A percentile compares a stretch with the other conserved stretches of the same genome.
Evolutionary conservation across 108 stramenopile species (phyloP).

Genomic region (Skeletonema costatum): DNA sequence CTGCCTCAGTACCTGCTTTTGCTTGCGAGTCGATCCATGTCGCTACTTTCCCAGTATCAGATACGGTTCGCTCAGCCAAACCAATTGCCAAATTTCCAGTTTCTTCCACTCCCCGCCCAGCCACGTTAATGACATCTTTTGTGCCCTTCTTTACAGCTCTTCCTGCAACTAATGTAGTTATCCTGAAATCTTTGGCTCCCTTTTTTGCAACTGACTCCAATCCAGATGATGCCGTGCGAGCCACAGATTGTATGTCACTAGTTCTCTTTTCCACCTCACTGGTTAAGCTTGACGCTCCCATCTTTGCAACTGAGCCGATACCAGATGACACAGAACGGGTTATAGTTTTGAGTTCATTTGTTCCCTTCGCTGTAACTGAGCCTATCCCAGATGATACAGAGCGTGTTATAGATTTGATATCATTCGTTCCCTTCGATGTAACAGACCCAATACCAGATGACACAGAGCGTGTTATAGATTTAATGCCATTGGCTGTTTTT

Average conservation of each 20-base stretch:
- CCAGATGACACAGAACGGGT: constrained; percentile 1
- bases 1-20: constrained; percentile 26
- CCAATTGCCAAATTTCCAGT: neutral
- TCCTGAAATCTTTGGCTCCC: constrained; percentile 20
- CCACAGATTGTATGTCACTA: neutral
- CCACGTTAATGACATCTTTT: constrained; percentile 2
- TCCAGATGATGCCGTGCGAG: constrained; percentile 11
- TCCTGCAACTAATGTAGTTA: constrained; percentile 8
- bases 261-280: constrained; percentile 20
- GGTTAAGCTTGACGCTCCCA: constrained; percentile 2
- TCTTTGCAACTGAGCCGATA: neutral
- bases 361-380: neutral
- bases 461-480: constrained; percentile 1
- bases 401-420: neutral
- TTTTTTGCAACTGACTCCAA: constrained; percentile 16
- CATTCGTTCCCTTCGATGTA: neutral
- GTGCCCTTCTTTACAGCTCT: constrained; percentile 15
- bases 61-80: constrained; percentile 3
- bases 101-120: constrained; percentile 4
- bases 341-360: neutral
- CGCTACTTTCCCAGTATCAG: constrained; percentile 19
- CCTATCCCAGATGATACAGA: constrained; percentile 3
- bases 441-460: constrained; percentile 7
- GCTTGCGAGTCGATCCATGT: constrained; percentile 41
- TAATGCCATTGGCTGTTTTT: neutral